Evolutionary conservation across 2,329 filamentous ascomycete genomes (phyloP), one percentile per base, ranked within the genome.

Genomic region (Calonectria hawksworthii): DNA sequence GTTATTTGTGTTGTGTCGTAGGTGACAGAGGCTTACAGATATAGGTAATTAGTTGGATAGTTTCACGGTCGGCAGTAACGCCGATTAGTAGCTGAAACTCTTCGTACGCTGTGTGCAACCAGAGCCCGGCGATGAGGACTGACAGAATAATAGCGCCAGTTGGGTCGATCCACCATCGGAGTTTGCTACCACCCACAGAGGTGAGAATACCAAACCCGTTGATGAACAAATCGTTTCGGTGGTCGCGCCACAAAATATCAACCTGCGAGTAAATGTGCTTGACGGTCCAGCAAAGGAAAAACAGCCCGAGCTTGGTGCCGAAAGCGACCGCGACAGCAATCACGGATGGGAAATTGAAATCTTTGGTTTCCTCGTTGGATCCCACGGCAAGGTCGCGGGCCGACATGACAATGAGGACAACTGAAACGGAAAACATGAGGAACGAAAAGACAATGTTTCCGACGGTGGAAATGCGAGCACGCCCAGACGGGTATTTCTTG

Each of bases 191-290:
- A 28, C 56, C 56, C 8, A 61, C 56, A 3, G 64, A 67, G 21
- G 64, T 67, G 26, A 67, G 64, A 13, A 67, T 67, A 67, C 64
- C 64, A 54, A 67, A 54, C 18, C 44, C 50, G 13, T 61, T 61
- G 23, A 61, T 61, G n/a, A 61, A 61, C n/a, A 61, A 32, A n/a
- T 67, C 64, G n/a, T 67, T 67, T 28, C 64, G 44, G 28, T 67
- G 64, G 26, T 67, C 64, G 18, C 64, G 23, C 64, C 64, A 67
- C 26, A 67, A 23, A 34, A 67, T 67, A 30, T 67, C 64, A 5
- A 67, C 64, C 64, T 67, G 64, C 64, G 64, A 67, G 9, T 67
- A 67, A 23, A 67, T 67, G 21, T 67, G 44, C 47, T 67, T 67
- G 64, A 67, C 47, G 3, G 64, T 67, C 64, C 64, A 67, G 30